Conservation (phyloP, 2,329 filamentous ascomycete genomes). For the Dactylellina drechsleri region DNA sequence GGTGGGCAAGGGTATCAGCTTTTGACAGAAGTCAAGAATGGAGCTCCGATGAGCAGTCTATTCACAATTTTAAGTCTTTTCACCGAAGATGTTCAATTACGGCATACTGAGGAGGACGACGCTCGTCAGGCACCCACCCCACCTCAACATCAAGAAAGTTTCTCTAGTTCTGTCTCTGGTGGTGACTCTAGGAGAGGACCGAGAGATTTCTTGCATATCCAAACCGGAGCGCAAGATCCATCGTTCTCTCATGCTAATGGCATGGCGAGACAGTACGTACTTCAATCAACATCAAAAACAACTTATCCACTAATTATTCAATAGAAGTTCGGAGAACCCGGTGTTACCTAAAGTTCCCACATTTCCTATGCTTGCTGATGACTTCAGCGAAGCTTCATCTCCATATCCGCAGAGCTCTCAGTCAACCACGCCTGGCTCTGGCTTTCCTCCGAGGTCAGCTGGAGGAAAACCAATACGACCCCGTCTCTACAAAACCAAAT, state of each 20-base stretch:
- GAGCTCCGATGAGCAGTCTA: constrained; percentile 95
- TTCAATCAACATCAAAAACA: background rate
- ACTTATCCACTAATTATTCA: background rate
- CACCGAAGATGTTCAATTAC: constrained; percentile 89
- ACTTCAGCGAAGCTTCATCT: constrained; percentile 57
- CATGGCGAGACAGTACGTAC: constrained; percentile 41
- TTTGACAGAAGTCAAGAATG: constrained; percentile 95
- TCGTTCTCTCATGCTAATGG: constrained; percentile 27
- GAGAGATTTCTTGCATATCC: constrained; percentile 22
- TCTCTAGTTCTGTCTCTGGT: constrained; percentile 23
- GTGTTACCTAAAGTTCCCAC: constrained; percentile 74
- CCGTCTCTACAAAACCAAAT: constrained; percentile 68
- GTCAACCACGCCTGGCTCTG: constrained; percentile 61
- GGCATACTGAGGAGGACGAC: constrained; percentile 74
- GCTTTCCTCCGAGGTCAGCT: constrained; percentile 1
- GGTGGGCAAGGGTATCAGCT: constrained; percentile 88
- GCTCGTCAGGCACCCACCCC: constrained; percentile 52
- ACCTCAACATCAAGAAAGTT: constrained; percentile 37
- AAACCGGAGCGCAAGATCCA: constrained; percentile 22
- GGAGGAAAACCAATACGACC: constrained; percentile 55
- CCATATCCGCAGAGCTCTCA: constrained; percentile 58
- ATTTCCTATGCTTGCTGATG: constrained; percentile 73
- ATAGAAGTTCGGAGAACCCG: constrained; percentile 53
- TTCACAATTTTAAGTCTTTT: constrained; percentile 98
- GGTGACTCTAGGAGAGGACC: constrained; percentile 20